Percentiles rank a stretch among this genome's conserved stretches.
Evolutionary conservation across 1,139 yeast species (phyloP).

Genomic region (Suhomyces yuchorum): DNA sequence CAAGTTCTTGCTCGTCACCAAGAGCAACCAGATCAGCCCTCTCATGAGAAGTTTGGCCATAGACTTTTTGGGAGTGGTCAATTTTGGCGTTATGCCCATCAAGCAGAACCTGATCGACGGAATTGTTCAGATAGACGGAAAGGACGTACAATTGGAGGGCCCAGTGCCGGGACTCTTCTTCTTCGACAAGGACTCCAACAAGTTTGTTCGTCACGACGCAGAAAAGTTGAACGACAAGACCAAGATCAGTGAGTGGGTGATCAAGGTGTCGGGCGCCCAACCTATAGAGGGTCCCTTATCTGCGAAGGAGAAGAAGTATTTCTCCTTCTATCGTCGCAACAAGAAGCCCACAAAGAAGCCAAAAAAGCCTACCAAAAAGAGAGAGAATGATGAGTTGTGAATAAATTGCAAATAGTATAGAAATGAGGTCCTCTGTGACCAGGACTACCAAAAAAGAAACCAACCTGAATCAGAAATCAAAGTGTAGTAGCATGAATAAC

Average conservation of each 20-base stretch:
- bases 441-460: too few relatives aligned
- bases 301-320: conserved; percentile 34
- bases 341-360: conserved; percentile 26
- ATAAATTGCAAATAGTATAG: not conserved
- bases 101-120: conserved; percentile 15
- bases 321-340: conserved; percentile 34
- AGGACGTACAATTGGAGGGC: conserved; percentile 22
- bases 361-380: conserved; percentile 21
- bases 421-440: too few relatives aligned
- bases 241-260: conserved; percentile 40
- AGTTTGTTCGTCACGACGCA: conserved; percentile 26
- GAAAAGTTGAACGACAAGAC: conserved; percentile 34
- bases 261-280: conserved; percentile 25
- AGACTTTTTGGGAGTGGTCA: conserved; percentile 54
- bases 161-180: conserved; percentile 34
- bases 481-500: too few relatives aligned
- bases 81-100: conserved; percentile 32
- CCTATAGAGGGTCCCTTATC: conserved; percentile 47
- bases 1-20: conserved; percentile 49
- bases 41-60: conserved; percentile 72
- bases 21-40: conserved; percentile 54
- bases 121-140: conserved; percentile 23
- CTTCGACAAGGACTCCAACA: conserved; percentile 26
- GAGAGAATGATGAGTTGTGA: conserved; percentile 39
- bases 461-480: too few relatives aligned